Base-by-base conservation (phyloP, 2,329 filamentous ascomycete genomes). In the Fusarium sacchari region DNA sequence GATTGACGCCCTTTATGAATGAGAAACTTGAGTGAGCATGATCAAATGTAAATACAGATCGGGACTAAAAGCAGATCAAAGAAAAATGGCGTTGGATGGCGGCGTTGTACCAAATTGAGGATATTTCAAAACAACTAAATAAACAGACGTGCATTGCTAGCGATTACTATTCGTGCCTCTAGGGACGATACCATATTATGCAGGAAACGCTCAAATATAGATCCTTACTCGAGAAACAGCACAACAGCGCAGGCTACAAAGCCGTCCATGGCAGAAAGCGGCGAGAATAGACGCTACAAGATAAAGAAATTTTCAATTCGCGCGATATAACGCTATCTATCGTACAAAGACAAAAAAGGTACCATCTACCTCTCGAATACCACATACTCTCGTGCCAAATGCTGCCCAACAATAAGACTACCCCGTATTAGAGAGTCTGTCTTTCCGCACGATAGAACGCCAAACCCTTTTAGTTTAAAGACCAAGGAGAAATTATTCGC, bases 371-470 rank as follows among this genome's bases (percentile, higher is more conserved):
- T 49, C 49, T 62, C 62, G 55, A 60, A 46, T 46, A 59, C 53
- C 67, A 64, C 58, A 61, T 64, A 55, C 20, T 53, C 57, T 57
- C 44, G 52, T 59, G 55, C 49, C 55, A 60, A 32, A 18, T 32
- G 34, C 52, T 52, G 55, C 57, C 46, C 42, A 64, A 60, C 42
- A 60, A 60, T 52, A 55, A 47, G 53, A 60, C 59, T 37, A 22
- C 32, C 47, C 46, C 42, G 36, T 36, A 39, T 39, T 26, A 47
- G 64, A 58, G 36, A 44, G 69, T 52, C 43, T 37, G 44, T 60
- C 56, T 52, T 52, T 67, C 67, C 53, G 59, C 59, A 60, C 46
- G 67, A 66, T 32, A 60, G 39, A 77, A 77, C 75, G 75, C 75
- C 75, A 24, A 42, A 36, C 64, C 67, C 57, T 69, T 71, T 72